Conservation (phyloP, 192 early-diverging fungal species). For the Umbelopsis ramanniana region DNA sequence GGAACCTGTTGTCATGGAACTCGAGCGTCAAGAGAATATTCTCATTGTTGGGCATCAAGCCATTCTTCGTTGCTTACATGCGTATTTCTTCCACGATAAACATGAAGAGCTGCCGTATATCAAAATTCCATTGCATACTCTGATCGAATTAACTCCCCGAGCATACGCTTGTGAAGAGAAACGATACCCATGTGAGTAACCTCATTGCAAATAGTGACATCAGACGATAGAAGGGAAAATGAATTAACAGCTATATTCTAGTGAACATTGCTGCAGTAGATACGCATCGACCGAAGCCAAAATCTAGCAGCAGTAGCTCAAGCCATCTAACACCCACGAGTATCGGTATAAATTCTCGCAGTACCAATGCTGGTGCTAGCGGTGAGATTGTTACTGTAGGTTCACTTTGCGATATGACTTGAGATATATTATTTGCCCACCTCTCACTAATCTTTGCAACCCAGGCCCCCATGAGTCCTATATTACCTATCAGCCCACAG, state of each 20-base stretch:
- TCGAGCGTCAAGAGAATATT: constrained; percentile 96
- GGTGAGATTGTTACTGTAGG: constrained; percentile 36
- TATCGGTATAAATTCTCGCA: not conserved
- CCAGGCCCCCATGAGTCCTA: constrained; percentile 28
- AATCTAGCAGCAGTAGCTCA: not conserved
- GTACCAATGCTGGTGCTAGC: constrained; percentile 27
- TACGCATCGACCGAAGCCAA: constrained; percentile 86
- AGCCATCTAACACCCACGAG: not conserved
- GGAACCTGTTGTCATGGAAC: constrained; percentile 99
- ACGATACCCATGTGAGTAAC: constrained; percentile 72
- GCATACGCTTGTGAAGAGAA: constrained; percentile 97
- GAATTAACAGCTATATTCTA: not conserved
- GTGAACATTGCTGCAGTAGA: constrained; percentile 98
- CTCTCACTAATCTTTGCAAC: too few relatives aligned
- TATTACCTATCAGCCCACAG: constrained; percentile 38
- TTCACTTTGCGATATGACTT: too few relatives aligned
- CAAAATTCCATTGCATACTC: constrained; percentile 97
- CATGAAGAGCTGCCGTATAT: constrained; percentile 98
- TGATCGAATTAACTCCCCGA: constrained; percentile 96
- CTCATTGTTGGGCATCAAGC: constrained; percentile 98
- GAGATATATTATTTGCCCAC: too few relatives aligned
- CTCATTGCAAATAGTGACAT: not conserved
- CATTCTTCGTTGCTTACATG: constrained; percentile 96
- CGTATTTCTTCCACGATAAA: constrained; percentile 93
- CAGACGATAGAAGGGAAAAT: not conserved